Conservation (phyloP, 2,329 filamentous ascomycete genomes). For the Hortaea sp. region DNA sequence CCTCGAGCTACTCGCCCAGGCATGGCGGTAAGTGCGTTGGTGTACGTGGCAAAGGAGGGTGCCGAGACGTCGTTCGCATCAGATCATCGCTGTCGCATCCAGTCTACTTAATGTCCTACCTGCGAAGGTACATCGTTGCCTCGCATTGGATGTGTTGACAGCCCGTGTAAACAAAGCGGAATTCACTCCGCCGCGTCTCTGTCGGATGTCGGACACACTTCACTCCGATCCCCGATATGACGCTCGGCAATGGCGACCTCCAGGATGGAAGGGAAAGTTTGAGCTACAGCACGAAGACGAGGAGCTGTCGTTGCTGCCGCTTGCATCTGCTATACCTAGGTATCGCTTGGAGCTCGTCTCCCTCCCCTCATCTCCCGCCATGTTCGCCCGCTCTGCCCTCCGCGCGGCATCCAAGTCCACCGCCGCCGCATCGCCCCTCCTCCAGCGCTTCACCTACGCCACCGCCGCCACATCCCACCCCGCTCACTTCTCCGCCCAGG, state of each 20-base stretch:
- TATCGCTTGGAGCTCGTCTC: not conserved
- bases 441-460: slow-evolving; percentile 12
- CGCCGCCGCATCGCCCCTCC: slow-evolving; percentile 2
- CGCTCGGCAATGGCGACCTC: not conserved
- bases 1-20: slow-evolving; percentile 22
- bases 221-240: no score
- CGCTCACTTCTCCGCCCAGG: slow-evolving; percentile 10
- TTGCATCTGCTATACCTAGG: not conserved
- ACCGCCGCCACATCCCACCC: slow-evolving; percentile 7
- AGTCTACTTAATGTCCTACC: no score
- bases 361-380: slow-evolving; percentile 1
- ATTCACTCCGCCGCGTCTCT: not conserved
- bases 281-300: not conserved
- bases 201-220: no score
- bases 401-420: slow-evolving; percentile 15
- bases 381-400: slow-evolving; percentile 17
- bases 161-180: not conserved
- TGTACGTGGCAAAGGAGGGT: not conserved
- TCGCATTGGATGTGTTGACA: not conserved
- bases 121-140: no score
- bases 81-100: not conserved
- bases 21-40: slow-evolving; percentile 11
- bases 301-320: not conserved
- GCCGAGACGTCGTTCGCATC: not conserved
- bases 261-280: not conserved